phyloP scores from a whole-genome alignment of 257 asterid species.

The Solanum gandarillasii region DNA sequence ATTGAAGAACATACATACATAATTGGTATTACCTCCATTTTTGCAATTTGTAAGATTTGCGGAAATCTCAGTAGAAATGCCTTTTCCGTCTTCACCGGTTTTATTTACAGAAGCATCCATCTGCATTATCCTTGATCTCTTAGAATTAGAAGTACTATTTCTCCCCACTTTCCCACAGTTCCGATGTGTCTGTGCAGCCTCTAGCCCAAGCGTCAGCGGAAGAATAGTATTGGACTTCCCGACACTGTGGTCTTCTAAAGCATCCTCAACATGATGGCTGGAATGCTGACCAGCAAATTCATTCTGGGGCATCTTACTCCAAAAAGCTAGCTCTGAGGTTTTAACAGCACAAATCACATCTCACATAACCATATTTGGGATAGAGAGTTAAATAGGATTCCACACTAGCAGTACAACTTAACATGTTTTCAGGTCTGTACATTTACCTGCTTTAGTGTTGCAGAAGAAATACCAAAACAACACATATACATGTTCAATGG shows the following conservation, averaged over 20 bases:
- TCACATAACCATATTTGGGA: conserved; percentile 14
- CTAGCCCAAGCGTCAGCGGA: conserved; percentile 18
- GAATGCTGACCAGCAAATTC: conserved; percentile 28
- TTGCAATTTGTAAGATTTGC: conserved; percentile 32
- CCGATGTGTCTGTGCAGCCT: conserved; percentile 27
- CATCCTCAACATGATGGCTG: conserved; percentile 17
- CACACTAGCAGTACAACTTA: neutral
- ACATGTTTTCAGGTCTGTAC: neutral
- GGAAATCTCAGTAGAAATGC: conserved; percentile 29
- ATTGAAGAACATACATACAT: neutral
- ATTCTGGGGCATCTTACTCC: conserved; percentile 33
- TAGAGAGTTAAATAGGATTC: neutral
- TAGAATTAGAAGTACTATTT: conserved; percentile 32
- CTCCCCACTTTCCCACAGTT: conserved; percentile 43
- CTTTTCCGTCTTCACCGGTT: conserved; percentile 31
- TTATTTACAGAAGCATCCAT: conserved; percentile 33
- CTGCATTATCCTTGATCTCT: conserved; percentile 47
- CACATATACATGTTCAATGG: neutral
- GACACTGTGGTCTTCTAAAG: conserved; percentile 17
- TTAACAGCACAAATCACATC: conserved; percentile 26
- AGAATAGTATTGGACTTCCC: conserved; percentile 19
- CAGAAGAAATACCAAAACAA: neutral
- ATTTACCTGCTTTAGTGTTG: neutral
- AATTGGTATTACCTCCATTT: conserved; percentile 32
- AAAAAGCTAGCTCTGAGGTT: conserved; percentile 25